Percentiles rank a stretch among this genome's conserved stretches.
phyloP scores from a whole-genome alignment of 257 asterid genomes.

The Nicotiana paniculata region DNA sequence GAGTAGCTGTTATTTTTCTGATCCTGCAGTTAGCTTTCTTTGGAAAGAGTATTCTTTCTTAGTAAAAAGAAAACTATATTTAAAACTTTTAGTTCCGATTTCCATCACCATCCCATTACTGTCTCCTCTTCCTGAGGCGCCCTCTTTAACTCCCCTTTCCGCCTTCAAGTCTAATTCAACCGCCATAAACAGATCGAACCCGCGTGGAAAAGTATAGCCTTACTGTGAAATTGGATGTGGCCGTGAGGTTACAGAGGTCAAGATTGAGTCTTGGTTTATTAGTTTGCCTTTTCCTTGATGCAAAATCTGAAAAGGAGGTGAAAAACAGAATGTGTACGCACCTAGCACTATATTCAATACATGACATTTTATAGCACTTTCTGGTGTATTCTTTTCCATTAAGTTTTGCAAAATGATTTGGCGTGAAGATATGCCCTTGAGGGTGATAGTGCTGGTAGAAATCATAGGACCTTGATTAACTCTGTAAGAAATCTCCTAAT shows the following conservation, averaged over 20 bases:
- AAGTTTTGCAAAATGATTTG: background rate
- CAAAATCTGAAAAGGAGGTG: background rate
- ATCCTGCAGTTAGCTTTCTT: background rate
- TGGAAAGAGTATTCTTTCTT: background rate
- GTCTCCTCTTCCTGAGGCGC: background rate
- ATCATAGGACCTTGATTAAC: background rate
- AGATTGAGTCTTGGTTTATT: background rate
- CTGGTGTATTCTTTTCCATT: background rate
- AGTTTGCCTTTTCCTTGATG: background rate
- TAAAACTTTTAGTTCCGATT: background rate
- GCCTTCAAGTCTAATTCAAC: background rate
- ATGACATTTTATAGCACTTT: background rate
- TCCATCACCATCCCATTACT: background rate
- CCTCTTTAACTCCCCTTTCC: background rate
- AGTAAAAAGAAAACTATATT: background rate
- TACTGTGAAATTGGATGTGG: background rate
- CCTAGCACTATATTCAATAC: background rate
- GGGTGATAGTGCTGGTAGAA: background rate
- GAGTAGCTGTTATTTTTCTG: background rate
- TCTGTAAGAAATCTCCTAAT: background rate
- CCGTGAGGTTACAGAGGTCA: background rate
- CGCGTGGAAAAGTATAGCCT: background rate
- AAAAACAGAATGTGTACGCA: background rate
- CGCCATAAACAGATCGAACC: background rate
- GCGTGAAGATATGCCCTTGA: background rate